Evolutionary conservation across 2,329 filamentous ascomycete genomes (phyloP), one percentile per base, ranked within the genome.

Genomic region (Tolypocladium capitatum): DNA sequence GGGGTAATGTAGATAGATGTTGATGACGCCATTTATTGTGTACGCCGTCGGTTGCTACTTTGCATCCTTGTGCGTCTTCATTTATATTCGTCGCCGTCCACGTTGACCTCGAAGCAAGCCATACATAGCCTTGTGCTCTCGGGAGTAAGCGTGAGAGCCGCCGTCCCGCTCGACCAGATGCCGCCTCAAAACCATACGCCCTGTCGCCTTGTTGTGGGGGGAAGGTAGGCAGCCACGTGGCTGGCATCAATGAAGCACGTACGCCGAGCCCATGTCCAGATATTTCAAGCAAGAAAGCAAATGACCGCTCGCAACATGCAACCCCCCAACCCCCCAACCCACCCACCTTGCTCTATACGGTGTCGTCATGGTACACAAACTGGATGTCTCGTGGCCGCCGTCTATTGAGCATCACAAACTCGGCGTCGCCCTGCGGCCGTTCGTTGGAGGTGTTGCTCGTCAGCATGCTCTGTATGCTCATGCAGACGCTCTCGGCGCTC

Each of bases 391-490:
- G 78, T 42, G 91, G 88, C 35, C 91, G 75, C 54, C 82, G 76
- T 27, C 79, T 80, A 61, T 96, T 95, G 51, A 78, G 80, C 47
- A 79, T 74, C 27, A 95, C 89, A 60, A 98, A 97, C 11, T 92
- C 84, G 48, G 84, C 86, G 60, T 98, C 89, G 4, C 91, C 92
- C 0, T 85, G 84, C 0, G 92, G 92, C 32, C 92, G 76, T 68
- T 97, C 90, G 59, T 91, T 84, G 68, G 90, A 91, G 11, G 80
- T 84, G 64, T 98, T 98, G 51, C 91, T 89, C 1, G 92, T 96
- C 60, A 98, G 68, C 92, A 98, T 98, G 70, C 88, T 95, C 68
- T 98, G 92, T 47, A 98, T 78, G 65, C 88, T 94, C 79, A 98
- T 92, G 71, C 89, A 96, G 27, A 98, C 83, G 60, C 86, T 94